Percentiles rank a stretch among this genome's conserved stretches.
These are phyloP conservation scores for Cutaneotrichosporon cyanovorans DNA, from an alignment of 1,284 basidiomycete species.

Conservation along the genomic window DNA sequence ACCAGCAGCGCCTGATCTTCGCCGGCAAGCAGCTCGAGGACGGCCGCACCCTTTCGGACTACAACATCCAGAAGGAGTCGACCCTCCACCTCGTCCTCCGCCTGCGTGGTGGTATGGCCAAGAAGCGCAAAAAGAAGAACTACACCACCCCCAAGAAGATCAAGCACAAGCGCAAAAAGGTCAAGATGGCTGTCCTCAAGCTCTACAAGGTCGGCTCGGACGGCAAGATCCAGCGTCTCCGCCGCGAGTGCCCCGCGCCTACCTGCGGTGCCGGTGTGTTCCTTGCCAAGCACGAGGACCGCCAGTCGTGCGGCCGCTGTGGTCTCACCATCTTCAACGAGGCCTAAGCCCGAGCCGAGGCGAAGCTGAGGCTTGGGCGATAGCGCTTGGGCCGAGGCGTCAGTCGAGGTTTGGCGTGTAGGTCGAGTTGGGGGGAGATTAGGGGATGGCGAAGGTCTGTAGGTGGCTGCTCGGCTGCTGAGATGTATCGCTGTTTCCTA, in stretches of 20 bases:
- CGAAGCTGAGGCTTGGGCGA: too few relatives aligned
- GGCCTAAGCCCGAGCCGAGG: too few relatives aligned
- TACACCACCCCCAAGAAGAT: constrained; percentile 67
- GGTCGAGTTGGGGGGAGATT: too few relatives aligned
- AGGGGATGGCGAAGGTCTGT: too few relatives aligned
- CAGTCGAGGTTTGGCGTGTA: too few relatives aligned
- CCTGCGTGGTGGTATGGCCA: constrained; percentile 71
- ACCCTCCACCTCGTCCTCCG: constrained; percentile 94
- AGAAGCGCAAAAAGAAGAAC: constrained; percentile 92
- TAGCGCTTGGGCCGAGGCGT: too few relatives aligned
- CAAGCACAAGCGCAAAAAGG: constrained; percentile 99
- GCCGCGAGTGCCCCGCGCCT: constrained; percentile 71
- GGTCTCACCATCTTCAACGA: constrained; percentile 77
- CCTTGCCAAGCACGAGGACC: constrained; percentile 92
- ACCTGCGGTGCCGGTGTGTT: constrained; percentile 94
- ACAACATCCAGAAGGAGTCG: constrained; percentile 94
- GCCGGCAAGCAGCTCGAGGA: constrained; percentile 98
- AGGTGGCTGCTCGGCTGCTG: too few relatives aligned
- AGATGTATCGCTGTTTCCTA: too few relatives aligned
- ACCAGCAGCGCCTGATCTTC: constrained; percentile 97
- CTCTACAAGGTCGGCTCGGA: constrained; percentile 99
- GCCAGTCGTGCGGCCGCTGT: constrained; percentile 93
- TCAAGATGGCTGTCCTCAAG: constrained; percentile 97
- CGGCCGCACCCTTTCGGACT: constrained; percentile 80
- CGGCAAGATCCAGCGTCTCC: constrained; percentile 97